These are phyloP conservation scores for Tilletiaria anomala DNA, from an alignment of 1,284 basidiomycete genomes.

Conservation along the genomic window DNA sequence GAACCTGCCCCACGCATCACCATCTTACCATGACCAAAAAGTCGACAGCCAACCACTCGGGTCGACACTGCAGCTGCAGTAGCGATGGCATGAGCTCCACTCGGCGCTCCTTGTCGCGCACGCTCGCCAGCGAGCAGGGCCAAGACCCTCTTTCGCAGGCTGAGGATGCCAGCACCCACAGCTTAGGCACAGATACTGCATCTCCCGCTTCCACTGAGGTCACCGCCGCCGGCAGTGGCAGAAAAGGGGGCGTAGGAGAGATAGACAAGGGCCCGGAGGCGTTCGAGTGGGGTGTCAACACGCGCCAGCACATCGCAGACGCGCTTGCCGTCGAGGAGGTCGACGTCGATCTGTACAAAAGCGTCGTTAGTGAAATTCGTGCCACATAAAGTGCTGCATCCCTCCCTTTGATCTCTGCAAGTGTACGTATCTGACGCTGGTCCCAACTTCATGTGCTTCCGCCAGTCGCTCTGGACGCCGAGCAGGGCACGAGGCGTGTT, in stretches of 20 bases:
- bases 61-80: too few species aligned
- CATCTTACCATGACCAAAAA: too few species aligned
- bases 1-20: too few species aligned
- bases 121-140: slow-evolving; percentile 1
- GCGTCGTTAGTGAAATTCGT: not conserved
- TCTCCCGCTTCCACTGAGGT: too few species aligned
- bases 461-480: slow-evolving; percentile 24
- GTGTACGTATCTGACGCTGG: not conserved
- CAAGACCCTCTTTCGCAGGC: slow-evolving; percentile 1
- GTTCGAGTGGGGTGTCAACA: slow-evolving; percentile 1
- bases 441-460: not conserved
- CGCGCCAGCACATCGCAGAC: slow-evolving; percentile 12
- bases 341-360: slow-evolving; percentile 20
- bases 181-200: too few species aligned
- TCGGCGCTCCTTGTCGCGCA: too few species aligned
- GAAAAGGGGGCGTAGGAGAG: too few species aligned
- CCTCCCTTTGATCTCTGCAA: not conserved
- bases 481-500: slow-evolving; percentile 31
- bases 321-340: slow-evolving; percentile 28
- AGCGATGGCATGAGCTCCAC: too few species aligned
- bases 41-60: too few species aligned
- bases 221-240: too few species aligned
- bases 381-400: not conserved
- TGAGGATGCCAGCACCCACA: too few species aligned
- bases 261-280: too few species aligned